Evolutionary conservation across 257 asterid genomes (phyloP), one percentile per base, ranked within the genome.

Genomic region (Salvia rosmarinus): DNA sequence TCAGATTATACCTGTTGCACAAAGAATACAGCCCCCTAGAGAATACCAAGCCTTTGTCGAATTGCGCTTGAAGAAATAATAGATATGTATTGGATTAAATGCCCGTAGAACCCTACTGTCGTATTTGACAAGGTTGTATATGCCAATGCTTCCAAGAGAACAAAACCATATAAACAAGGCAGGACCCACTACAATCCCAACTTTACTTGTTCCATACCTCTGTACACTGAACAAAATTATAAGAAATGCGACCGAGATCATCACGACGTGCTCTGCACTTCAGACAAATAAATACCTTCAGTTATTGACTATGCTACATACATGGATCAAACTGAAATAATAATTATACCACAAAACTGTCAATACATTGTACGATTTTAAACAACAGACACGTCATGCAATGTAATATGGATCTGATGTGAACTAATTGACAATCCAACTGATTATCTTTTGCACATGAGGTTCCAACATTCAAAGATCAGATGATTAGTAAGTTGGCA

Each of bases 81-180:
- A 91, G 73, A 95, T 92, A 77, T 95, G 89, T 78, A 95, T 76
- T 16, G 99, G 99, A 82, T 90, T 88, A 77, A 95, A 92, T 50
- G 99, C 98, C 80, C 74, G 79, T 76, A 90, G 80, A 43, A 88
- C 99, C 16, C 81, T 69, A 46, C 87, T 80, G 76, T 95, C 96
- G 74, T 95, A 92, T 78, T 88, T 95, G 63, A 86, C 62, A 54
- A 95, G 91, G 85, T 95, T 95, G 91, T 89, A 95, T 82, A 90
- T 78, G 82, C 99, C 99, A 74, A 95, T 88, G 75, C 89, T 88
- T 64, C 87, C 98, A 74, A 95, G 94, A 75, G 95, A 95, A 76
- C 96, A 88, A 82, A 95, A 95, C 99, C 99, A 95, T 83, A 95
- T 70, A 78, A 91, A 87, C 85, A 95, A 83, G 65, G 96, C 96